phyloP scores from a whole-genome alignment of 2,329 filamentous ascomycete genomes.

The Hansfordia pulvinata region DNA sequence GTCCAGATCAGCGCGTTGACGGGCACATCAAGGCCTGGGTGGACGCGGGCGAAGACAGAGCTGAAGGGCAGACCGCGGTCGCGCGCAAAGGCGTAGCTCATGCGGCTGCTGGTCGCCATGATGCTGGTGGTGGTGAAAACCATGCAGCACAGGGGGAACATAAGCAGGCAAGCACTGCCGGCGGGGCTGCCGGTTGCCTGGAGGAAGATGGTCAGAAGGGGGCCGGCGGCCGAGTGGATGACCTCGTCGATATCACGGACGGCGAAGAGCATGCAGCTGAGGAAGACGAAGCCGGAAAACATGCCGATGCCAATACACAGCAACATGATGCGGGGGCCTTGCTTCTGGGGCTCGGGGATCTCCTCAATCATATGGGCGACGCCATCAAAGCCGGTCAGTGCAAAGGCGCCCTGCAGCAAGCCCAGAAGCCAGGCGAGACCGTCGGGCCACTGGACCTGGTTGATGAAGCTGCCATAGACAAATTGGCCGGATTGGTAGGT shows the following conservation, averaged over 20 bases:
- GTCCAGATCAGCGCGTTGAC: slow-evolving; percentile 53
- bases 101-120: slow-evolving; percentile 52
- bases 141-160: slow-evolving; percentile 52
- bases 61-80: slow-evolving; percentile 56
- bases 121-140: slow-evolving; percentile 49
- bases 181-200: slow-evolving; percentile 47
- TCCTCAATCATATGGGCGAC: slow-evolving; percentile 43
- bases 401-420: slow-evolving; percentile 35
- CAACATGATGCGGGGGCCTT: slow-evolving; percentile 55
- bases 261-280: slow-evolving; percentile 50
- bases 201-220: slow-evolving; percentile 47
- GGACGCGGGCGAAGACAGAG: slow-evolving; percentile 44
- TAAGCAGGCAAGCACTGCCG: slow-evolving; percentile 49
- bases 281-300: slow-evolving; percentile 44
- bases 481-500: slow-evolving; percentile 50
- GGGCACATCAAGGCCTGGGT: slow-evolving; percentile 47
- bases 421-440: slow-evolving; percentile 46
- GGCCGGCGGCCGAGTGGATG: slow-evolving; percentile 40
- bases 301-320: slow-evolving; percentile 51
- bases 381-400: slow-evolving; percentile 37
- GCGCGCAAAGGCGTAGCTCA: slow-evolving; percentile 54
- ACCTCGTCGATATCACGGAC: slow-evolving; percentile 41
- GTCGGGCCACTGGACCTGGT: slow-evolving; percentile 56
- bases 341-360: slow-evolving; percentile 40
- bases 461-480: slow-evolving; percentile 56